Evolutionary conservation across 768 basidiomycete species (phyloP).

Genomic region (Tulasnella sp.): DNA sequence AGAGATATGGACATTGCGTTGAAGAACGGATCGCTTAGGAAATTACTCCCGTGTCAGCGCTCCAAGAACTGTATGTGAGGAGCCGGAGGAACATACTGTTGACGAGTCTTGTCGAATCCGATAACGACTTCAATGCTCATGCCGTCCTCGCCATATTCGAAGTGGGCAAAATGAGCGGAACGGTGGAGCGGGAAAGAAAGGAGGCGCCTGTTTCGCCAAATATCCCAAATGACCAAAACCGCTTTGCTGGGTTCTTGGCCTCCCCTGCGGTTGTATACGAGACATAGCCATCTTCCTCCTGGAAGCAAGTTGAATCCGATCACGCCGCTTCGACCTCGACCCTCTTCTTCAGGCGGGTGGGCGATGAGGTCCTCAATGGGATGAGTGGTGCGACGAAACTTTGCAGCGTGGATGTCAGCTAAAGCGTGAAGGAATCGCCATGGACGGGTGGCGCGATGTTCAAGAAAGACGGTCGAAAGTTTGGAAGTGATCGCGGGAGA

Average conservation of each 20-base stretch:
- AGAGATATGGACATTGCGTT: constrained; percentile 27
- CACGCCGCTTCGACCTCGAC: constrained; percentile 14
- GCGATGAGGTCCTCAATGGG: constrained; percentile 15
- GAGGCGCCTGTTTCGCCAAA: constrained; percentile 11
- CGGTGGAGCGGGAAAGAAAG: background rate
- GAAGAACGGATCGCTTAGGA: constrained; percentile 29
- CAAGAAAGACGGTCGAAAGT: constrained; percentile 22
- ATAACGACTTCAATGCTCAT: constrained; percentile 18
- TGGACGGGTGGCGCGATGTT: constrained; percentile 29
- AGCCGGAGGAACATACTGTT: constrained; percentile 15
- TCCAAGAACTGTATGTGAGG: no score
- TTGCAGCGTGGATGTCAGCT: constrained; percentile 27
- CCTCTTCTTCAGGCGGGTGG: constrained; percentile 14
- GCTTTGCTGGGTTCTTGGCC: background rate
- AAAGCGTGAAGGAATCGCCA: constrained; percentile 30
- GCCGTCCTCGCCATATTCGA: constrained; percentile 2
- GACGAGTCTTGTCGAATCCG: constrained; percentile 31
- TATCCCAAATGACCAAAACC: constrained; percentile 28
- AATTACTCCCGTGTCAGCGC: background rate
- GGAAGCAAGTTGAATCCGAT: constrained; percentile 24
- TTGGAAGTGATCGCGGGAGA: background rate
- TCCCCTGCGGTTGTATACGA: constrained; percentile 21
- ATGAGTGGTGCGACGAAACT: constrained; percentile 1
- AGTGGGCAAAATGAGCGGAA: constrained; percentile 27
- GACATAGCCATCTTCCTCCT: constrained; percentile 28